Evolutionary conservation across 805 yeast species (phyloP).

Genomic region (Hanseniaspora pseudoguilliermondii): DNA sequence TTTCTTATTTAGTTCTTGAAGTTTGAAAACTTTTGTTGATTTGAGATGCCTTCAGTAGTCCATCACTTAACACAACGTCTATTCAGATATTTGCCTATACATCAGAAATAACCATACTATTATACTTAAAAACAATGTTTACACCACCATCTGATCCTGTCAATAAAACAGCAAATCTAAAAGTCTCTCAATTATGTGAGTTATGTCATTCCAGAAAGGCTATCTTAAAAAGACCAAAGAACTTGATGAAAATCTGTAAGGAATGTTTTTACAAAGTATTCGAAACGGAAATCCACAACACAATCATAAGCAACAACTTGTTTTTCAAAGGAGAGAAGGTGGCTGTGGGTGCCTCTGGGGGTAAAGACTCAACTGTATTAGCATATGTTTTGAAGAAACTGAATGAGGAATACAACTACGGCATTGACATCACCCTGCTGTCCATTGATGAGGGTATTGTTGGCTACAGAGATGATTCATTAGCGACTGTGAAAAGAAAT

Average conservation of each 20-base stretch:
- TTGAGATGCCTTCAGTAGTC: too few species aligned
- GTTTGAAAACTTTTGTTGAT: background rate
- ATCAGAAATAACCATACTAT: too few species aligned
- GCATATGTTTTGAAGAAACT: conserved; percentile 78
- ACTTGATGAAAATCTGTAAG: conserved; percentile 77
- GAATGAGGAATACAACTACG: conserved; percentile 80
- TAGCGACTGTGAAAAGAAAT: conserved; percentile 92
- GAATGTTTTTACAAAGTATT: conserved; percentile 80
- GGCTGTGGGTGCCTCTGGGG: conserved; percentile 98
- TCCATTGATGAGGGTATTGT: conserved; percentile 94
- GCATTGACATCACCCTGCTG: conserved; percentile 67
- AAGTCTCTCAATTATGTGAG: conserved; percentile 52
- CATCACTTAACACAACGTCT: too few species aligned
- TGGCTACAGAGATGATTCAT: conserved; percentile 92
- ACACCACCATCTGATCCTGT: conserved; percentile 27
- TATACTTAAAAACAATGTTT: conserved; percentile 13
- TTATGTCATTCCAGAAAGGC: conserved; percentile 74
- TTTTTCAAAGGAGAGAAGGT: conserved; percentile 74
- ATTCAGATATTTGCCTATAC: too few species aligned
- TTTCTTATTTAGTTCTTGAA: background rate
- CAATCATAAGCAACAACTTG: conserved; percentile 56
- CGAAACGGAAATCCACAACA: conserved; percentile 90
- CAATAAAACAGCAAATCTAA: conserved; percentile 21
- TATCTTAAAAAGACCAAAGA: conserved; percentile 82
- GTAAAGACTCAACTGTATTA: conserved; percentile 91